phyloP scores from a whole-genome alignment of 2,329 filamentous ascomycete species.

The Neocatenulostroma microsporum region DNA sequence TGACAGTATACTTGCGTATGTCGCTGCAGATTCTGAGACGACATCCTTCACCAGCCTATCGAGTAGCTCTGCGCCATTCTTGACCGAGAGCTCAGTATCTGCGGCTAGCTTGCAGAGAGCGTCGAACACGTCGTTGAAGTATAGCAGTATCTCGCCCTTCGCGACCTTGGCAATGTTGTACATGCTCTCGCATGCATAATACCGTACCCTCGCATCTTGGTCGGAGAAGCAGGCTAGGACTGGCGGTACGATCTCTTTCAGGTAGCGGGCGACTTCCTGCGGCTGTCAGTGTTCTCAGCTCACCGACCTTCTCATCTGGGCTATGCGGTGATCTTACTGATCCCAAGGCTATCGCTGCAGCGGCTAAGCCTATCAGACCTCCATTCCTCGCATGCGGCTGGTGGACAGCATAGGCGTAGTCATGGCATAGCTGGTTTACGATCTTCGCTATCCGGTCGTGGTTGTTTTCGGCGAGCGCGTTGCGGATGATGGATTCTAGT shows the following conservation, averaged over 20 bases:
- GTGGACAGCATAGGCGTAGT: conserved; percentile 95
- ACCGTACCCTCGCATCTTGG: conserved; percentile 92
- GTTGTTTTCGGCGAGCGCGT: conserved; percentile 68
- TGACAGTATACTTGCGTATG: conserved; percentile 80
- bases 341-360: conserved; percentile 90
- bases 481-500: conserved; percentile 83
- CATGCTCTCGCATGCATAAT: conserved; percentile 99
- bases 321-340: conserved; percentile 54
- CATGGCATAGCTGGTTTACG: conserved; percentile 92
- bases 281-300: conserved; percentile 23
- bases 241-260: conserved; percentile 89
- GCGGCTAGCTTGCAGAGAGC: conserved; percentile 93
- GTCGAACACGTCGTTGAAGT: conserved; percentile 98
- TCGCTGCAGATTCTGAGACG: conserved; percentile 86
- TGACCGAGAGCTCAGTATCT: conserved; percentile 92
- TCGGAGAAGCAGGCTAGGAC: conserved; percentile 96
- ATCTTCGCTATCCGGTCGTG: conserved; percentile 75
- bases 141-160: conserved; percentile 92
- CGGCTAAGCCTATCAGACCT: conserved; percentile 88
- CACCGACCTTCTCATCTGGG: neutral
- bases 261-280: conserved; percentile 83
- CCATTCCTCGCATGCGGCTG: conserved; percentile 95
- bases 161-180: conserved; percentile 99
- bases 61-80: conserved; percentile 92
- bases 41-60: conserved; percentile 95